Evolutionary conservation across 148 eudicot genomes (phyloP).

Genomic region (Chenopodium formosanum): DNA sequence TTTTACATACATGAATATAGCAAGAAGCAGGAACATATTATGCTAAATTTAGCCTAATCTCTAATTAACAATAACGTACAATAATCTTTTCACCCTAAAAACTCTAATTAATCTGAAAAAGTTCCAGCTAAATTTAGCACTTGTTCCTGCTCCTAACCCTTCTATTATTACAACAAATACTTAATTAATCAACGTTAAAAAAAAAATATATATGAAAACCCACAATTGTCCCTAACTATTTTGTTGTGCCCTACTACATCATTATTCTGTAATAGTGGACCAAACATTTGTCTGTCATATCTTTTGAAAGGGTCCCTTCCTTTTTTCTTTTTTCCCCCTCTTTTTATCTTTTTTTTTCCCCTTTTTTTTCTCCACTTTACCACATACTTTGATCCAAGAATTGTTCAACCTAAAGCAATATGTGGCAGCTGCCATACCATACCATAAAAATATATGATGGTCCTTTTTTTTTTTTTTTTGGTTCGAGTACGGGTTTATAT

Average conservation of each 20-base stretch:
- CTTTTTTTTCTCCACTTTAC: constrained; percentile 6
- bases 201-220: not conserved
- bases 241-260: constrained; percentile 28
- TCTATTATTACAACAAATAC: constrained; percentile 25
- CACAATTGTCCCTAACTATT: constrained; percentile 21
- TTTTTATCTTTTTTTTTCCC: not conserved
- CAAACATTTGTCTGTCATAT: constrained; percentile 11
- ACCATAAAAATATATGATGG: not conserved
- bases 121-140: constrained; percentile 55
- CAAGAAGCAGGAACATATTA: constrained; percentile 49
- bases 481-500: not conserved
- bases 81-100: constrained; percentile 33
- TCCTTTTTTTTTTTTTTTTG: not conserved
- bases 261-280: constrained; percentile 33
- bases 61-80: constrained; percentile 8
- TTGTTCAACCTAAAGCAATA: constrained; percentile 18
- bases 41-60: constrained; percentile 30
- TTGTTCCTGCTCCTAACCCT: constrained; percentile 55
- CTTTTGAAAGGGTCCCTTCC: not conserved
- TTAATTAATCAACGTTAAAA: not conserved
- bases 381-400: constrained; percentile 22
- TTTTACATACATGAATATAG: constrained; percentile 1
- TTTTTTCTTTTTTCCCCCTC: not conserved
- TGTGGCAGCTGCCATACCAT: not conserved
- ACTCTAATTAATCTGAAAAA: constrained; percentile 14